Evolutionary conservation across 176 grass and related monocot genomes (phyloP), one percentile per base, ranked within the genome.

Genomic region (Ensete ventricosum): DNA sequence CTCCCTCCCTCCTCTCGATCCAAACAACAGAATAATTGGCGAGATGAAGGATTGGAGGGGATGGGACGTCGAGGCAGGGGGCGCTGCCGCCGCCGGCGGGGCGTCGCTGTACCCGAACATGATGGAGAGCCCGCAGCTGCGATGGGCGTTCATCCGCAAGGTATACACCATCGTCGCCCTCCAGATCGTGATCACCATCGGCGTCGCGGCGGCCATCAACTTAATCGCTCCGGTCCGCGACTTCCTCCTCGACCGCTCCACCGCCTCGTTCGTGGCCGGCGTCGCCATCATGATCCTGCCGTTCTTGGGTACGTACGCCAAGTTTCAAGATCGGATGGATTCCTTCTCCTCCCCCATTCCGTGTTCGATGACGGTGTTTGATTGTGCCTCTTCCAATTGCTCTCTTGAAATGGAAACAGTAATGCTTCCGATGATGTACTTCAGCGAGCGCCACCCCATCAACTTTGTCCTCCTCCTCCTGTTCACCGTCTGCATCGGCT

Each of bases 81-180:
- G 3, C 43, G 66, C 53, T 19, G 25, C 4, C 52, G 71, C 53
- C 23, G 66, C 57, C 51, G 52, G 16, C 2, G 2, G n/a, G 25
- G 53, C 9, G 14, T 1, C 59, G n/a, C 12, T 81, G 50, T 92
- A 87, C 79, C 73, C 81, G 14, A 75, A 82, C 81, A 79, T 90
- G 91, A 82, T 72, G 3, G 88, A 90, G 77, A 84, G 77, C 72
- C 85, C 83, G 6, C 75, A 88, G 77, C 66, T 95, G 16, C 88
- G 88, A 69, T 88, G 91, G 91, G 91, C 78, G 57, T 96, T 96
- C 85, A 84, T 96, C 75, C 83, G 91, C 9, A 96, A 88, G 78
- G 85, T 96, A 60, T 96, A 88, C 80, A 29, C 21, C 63, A 84
- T 90, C 69, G 77, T 86, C 26, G 73, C 85, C 58, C 48, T 78